Evolutionary conservation across 1,284 basidiomycete species (phyloP).

Genomic region (Cerioporus squamosus): DNA sequence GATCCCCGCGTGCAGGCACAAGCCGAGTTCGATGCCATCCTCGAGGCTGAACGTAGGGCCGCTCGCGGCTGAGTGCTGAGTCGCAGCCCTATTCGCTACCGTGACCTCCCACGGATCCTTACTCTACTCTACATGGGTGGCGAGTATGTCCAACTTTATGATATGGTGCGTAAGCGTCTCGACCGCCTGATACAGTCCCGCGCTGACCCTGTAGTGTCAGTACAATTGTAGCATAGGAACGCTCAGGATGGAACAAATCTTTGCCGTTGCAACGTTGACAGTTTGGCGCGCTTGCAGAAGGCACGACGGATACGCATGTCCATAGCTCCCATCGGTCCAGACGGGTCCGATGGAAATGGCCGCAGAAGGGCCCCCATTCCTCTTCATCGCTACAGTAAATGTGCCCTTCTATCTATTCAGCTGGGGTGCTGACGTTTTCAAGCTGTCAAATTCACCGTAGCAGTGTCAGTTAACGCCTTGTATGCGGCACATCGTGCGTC

Average conservation of each 20-base stretch:
- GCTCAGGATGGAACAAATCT: slow-evolving; percentile 1
- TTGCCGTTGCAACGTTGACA: background rate
- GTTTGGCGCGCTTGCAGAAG: background rate
- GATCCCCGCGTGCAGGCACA: slow-evolving; percentile 51
- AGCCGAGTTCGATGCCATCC: slow-evolving; percentile 58
- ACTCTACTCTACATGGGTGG: background rate
- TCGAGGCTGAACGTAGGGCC: slow-evolving; percentile 58
- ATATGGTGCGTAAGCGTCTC: slow-evolving; percentile 6
- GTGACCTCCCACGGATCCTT: too few species aligned
- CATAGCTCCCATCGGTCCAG: too few species aligned
- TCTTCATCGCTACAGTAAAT: too few species aligned
- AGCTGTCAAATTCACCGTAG: too few species aligned
- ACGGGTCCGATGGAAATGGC: too few species aligned
- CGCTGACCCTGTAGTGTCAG: background rate
- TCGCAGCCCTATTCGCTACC: background rate
- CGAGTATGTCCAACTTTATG: background rate
- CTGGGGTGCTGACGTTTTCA: too few species aligned
- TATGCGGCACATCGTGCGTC: too few species aligned
- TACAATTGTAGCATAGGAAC: slow-evolving; percentile 5
- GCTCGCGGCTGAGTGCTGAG: slow-evolving; percentile 20
- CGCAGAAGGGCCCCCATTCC: too few species aligned
- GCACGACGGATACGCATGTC: too few species aligned
- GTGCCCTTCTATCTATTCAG: too few species aligned
- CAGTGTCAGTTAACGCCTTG: too few species aligned
- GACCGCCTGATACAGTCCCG: background rate